A percentile compares a stretch with the other conserved stretches of the same genome.
Conservation (phyloP, 306 rosid species). For the Citrullus amarus region DNA sequence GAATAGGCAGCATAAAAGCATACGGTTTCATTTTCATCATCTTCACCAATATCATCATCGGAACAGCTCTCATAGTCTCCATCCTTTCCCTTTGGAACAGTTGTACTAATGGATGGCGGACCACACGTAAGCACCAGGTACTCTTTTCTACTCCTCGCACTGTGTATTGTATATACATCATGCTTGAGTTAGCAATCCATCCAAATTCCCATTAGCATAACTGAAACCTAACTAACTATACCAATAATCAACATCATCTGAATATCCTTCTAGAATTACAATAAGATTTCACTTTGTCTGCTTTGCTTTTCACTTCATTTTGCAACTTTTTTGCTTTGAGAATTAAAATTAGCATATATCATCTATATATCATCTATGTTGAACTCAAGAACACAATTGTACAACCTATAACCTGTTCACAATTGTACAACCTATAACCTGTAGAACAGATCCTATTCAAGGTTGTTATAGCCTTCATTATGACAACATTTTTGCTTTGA, state of each 20-base stretch:
- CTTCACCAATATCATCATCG: constrained; percentile 42
- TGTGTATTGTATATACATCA: constrained; percentile 13
- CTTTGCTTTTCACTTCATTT: background rate
- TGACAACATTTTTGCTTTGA: too few species aligned
- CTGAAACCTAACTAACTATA: background rate
- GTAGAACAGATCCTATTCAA: too few species aligned
- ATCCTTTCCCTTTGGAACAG: constrained; percentile 33
- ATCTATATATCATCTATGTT: background rate
- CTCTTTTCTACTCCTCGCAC: constrained; percentile 79
- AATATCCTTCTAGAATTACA: background rate
- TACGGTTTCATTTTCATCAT: constrained; percentile 63
- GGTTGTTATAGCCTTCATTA: too few species aligned
- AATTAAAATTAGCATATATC: background rate
- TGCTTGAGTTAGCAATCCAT: constrained; percentile 13
- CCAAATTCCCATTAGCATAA: background rate
- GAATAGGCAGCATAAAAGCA: constrained; percentile 8
- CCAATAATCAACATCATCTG: background rate
- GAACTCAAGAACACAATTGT: too few species aligned
- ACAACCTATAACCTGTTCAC: too few species aligned
- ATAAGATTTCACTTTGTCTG: background rate
- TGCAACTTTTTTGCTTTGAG: background rate
- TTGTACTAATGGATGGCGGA: constrained; percentile 33
- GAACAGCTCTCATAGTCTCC: constrained; percentile 53
- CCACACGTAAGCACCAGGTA: constrained; percentile 84
- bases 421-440: too few species aligned